Conservation (phyloP, 2,329 filamentous ascomycete genomes). For the Dactylella cylindrospora region DNA sequence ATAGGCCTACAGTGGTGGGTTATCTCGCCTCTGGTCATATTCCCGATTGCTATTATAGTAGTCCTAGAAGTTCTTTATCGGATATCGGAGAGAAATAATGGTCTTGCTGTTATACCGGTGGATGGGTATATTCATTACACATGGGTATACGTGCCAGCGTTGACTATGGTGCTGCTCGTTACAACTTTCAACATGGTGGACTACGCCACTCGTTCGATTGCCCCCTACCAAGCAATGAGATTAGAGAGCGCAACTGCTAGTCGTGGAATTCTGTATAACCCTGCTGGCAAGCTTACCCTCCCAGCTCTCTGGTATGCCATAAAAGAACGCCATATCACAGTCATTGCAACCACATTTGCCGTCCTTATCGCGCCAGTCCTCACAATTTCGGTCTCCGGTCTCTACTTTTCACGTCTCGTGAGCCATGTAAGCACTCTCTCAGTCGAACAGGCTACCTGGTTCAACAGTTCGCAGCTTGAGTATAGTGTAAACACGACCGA, state of each 20-base stretch:
- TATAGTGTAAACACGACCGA: slow-evolving; percentile 26
- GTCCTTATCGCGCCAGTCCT: slow-evolving; percentile 38
- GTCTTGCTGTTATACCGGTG: slow-evolving; percentile 25
- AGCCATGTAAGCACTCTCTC: slow-evolving; percentile 6
- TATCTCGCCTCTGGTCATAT: slow-evolving; percentile 18
- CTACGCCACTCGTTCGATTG: slow-evolving; percentile 29
- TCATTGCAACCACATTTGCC: slow-evolving; percentile 39
- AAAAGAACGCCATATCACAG: slow-evolving; percentile 37
- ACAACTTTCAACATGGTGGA: slow-evolving; percentile 41
- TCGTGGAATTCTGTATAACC: slow-evolving; percentile 40
- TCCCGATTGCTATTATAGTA: slow-evolving; percentile 34
- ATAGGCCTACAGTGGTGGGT: slow-evolving; percentile 42
- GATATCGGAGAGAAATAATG: slow-evolving; percentile 22
- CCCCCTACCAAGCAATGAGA: slow-evolving; percentile 40
- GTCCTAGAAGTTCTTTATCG: slow-evolving; percentile 35
- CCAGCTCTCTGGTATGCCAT: slow-evolving; percentile 41
- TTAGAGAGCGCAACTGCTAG: slow-evolving; percentile 29
- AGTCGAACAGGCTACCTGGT: slow-evolving; percentile 26
- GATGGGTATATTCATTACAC: slow-evolving; percentile 43
- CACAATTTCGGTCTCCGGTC: slow-evolving; percentile 41
- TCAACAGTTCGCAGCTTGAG: slow-evolving; percentile 19
- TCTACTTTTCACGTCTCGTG: slow-evolving; percentile 20
- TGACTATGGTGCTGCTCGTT: slow-evolving; percentile 35
- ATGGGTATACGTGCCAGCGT: slow-evolving; percentile 38
- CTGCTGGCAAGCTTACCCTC: slow-evolving; percentile 33